These are phyloP conservation scores for Durio zibethinus DNA, from an alignment of 345 rosid species.

Conservation along the genomic window DNA sequence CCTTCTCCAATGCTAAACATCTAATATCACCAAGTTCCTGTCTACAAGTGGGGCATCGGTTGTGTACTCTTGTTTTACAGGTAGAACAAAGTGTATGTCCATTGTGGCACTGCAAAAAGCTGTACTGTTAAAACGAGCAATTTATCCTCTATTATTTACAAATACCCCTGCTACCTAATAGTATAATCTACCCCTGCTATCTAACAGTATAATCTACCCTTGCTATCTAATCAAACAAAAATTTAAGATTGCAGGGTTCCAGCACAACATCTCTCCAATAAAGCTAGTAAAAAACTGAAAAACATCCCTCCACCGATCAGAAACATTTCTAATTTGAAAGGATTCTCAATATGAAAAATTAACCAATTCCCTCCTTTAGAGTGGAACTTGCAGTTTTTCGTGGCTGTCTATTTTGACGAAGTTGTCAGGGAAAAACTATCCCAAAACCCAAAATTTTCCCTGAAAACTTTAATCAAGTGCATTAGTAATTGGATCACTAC, in stretches of 20 bases:
- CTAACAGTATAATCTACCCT: too few relatives aligned
- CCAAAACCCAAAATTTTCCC: neutral
- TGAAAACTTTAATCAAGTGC: neutral
- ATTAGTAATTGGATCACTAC: neutral
- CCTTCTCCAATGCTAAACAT: constrained; percentile 77
- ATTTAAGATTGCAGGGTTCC: neutral
- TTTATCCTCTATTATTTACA: constrained; percentile 7
- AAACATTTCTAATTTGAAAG: neutral
- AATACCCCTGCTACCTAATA: neutral
- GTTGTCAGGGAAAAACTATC: neutral
- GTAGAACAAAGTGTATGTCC: constrained; percentile 83
- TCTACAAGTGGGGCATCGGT: constrained; percentile 73
- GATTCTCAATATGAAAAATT: neutral
- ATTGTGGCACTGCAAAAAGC: constrained; percentile 62
- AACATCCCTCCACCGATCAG: neutral
- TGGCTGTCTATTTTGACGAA: neutral
- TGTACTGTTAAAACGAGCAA: neutral
- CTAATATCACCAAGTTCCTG: constrained; percentile 84
- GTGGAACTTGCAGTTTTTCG: neutral
- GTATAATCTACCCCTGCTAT: neutral
- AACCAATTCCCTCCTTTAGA: neutral
- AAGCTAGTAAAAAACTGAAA: neutral
- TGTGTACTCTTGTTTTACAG: constrained; percentile 75
- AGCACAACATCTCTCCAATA: neutral
- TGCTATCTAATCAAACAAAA: neutral